Conservation (phyloP, 2,329 filamentous ascomycete species). For the Colletotrichum somersetense region DNA sequence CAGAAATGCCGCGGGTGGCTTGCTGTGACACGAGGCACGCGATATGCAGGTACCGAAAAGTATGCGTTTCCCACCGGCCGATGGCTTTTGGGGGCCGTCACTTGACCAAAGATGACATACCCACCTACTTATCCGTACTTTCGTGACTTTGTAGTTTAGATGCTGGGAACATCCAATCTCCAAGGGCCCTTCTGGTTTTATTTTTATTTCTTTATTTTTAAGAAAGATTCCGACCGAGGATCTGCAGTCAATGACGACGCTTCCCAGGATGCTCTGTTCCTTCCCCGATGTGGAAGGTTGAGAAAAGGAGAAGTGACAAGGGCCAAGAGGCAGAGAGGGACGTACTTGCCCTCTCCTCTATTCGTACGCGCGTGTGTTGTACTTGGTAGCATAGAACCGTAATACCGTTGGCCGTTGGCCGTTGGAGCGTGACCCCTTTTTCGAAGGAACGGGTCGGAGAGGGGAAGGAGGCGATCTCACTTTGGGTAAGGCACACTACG, state of each 20-base stretch:
- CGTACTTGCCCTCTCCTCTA: not conserved
- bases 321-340: not conserved
- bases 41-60: conserved; percentile 37
- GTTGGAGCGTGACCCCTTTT: conserved; percentile 4
- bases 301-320: conserved; percentile 8
- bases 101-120: not conserved
- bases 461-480: conserved; percentile 25
- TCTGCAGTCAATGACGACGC: conserved; percentile 31
- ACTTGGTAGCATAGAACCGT: not conserved
- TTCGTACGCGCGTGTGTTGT: not conserved
- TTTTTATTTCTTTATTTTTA: not conserved
- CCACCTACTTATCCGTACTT: too few relatives aligned
- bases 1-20: conserved; percentile 37
- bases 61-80: not conserved
- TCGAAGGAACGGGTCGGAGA: conserved; percentile 7
- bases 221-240: conserved; percentile 12
- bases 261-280: not conserved
- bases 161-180: too few relatives aligned
- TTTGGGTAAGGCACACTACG: not conserved
- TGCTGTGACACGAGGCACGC: conserved; percentile 24
- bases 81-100: conserved; percentile 2
- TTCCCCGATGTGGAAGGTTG: conserved; percentile 10
- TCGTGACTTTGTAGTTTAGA: too few relatives aligned
- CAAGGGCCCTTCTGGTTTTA: too few relatives aligned
- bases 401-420: conserved; percentile 2